Evolutionary conservation across 2,329 filamentous ascomycete genomes (phyloP), one percentile per base, ranked within the genome.

Genomic region (Curvularia verruculosa): DNA sequence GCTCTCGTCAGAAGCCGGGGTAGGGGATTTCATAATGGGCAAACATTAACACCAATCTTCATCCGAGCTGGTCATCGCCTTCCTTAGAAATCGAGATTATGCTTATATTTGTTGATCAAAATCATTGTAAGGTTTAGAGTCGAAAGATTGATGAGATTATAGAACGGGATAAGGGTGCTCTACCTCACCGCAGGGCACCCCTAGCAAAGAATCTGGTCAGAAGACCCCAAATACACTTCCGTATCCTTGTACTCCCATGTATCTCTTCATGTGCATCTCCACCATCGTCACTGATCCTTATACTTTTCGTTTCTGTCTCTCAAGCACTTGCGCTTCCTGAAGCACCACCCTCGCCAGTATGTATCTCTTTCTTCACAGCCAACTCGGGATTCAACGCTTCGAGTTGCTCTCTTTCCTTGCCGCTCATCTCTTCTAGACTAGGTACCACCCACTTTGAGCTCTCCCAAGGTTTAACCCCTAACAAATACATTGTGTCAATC

Each of bases 401-500:
- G 23, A 71, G 49, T 43, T 62, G 67, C 48, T 63, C 48, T 37
- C 69, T 67, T 44, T 62, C 56, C 34, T 71, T 62, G 3, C 59
- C 66, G 26, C 61, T 67, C 59, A 72, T 54, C 19, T 71, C 66
- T 26, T 73, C 67, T 7, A 70, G 49, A 41, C 65, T 60, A 2
- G 68, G 60, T 37, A 66, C 63, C 5, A 65, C 55, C 82, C 82
- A 89, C 56, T 81, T 79, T 13, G 78, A 68, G 61, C 85, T 88
- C 79, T 86, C 83, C 79, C 84, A 85, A 0, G 89, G 87, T 63
- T 79, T 84, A 24, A 90, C 86, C 18, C 78, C 78, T 56, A 87
- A 79, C 26, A 90, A 78, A 62, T 92, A 92, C 81, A 85, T 84
- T 54, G 84, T 82, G 68, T 93, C 90, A 52, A 93, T 89, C 73